phyloP scores from a whole-genome alignment of 2,329 filamentous ascomycete genomes.

The Diaporthe longicolla region DNA sequence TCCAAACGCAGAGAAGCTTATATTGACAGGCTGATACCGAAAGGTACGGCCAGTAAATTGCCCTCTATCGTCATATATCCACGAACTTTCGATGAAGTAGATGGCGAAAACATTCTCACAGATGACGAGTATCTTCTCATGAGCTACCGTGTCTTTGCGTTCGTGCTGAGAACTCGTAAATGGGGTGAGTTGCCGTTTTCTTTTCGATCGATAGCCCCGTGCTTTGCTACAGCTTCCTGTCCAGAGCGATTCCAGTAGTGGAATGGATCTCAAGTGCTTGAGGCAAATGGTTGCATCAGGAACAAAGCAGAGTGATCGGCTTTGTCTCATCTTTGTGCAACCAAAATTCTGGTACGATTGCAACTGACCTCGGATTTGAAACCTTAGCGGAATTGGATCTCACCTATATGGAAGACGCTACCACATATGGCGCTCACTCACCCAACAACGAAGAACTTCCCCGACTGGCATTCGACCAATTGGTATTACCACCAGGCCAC shows the following conservation, averaged over 20 bases:
- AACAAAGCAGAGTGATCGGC: too few relatives aligned
- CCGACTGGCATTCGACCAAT: constrained; percentile 47
- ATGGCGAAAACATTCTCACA: constrained; percentile 3
- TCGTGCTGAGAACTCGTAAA: constrained; percentile 51
- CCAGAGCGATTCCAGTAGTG: too few relatives aligned
- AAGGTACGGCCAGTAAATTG: constrained; percentile 26
- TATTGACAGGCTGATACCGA: constrained; percentile 38
- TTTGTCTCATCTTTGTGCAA: too few relatives aligned
- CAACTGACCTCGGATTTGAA: too few relatives aligned
- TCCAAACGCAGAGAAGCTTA: constrained; percentile 35
- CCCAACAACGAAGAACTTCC: neutral
- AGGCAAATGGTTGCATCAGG: too few relatives aligned
- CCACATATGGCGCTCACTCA: neutral
- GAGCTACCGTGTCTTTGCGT: constrained; percentile 52
- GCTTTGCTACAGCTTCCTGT: too few relatives aligned
- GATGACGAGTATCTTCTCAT: constrained; percentile 52
- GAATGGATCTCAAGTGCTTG: neutral
- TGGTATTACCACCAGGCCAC: constrained; percentile 48
- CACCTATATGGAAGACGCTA: neutral
- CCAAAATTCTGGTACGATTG: too few relatives aligned
- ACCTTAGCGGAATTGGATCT: constrained; percentile 4
- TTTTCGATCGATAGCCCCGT: too few relatives aligned
- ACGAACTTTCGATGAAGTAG: constrained; percentile 35
- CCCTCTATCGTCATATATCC: constrained; percentile 40
- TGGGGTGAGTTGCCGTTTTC: constrained; percentile 53